Evolutionary conservation across 495 filamentous ascomycete genomes (phyloP).

Genomic region (Penicillium soppii): DNA sequence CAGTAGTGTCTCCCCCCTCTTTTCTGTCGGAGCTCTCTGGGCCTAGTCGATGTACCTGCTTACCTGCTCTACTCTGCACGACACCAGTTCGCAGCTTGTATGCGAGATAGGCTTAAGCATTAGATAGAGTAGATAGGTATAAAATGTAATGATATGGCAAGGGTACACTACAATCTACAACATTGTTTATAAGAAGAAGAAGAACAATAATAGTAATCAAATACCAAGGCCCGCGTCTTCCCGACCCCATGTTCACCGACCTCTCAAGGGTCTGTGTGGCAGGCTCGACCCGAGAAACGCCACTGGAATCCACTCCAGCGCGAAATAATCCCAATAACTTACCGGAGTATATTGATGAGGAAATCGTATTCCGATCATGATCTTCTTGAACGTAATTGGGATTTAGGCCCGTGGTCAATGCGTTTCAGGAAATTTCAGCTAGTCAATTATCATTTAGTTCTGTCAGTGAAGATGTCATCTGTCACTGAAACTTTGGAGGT

Average conservation of each 20-base stretch:
- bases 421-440: neutral
- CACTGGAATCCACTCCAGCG: constrained; percentile 6
- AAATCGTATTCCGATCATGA: neutral
- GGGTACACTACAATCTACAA: too few relatives aligned
- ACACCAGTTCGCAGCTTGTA: neutral
- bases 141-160: too few relatives aligned
- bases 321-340: neutral
- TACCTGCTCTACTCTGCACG: neutral
- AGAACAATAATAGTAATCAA: too few relatives aligned
- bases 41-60: constrained; percentile 10
- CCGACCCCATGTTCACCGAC: constrained; percentile 12
- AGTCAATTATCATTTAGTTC: neutral
- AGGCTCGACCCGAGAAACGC: neutral
- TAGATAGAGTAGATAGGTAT: too few relatives aligned
- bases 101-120: too few relatives aligned
- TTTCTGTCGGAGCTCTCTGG: neutral
- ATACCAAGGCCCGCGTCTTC: constrained; percentile 4
- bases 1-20: neutral
- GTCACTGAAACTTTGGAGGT: too few relatives aligned
- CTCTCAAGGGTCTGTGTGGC: constrained; percentile 14
- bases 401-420: constrained; percentile 7
- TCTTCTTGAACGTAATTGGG: neutral
- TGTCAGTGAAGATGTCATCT: constrained; percentile 7
- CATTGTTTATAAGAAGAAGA: too few relatives aligned
- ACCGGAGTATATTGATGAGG: neutral